Base-by-base conservation (phyloP, 208 protist species). In the Leishmania arabica region DNA sequence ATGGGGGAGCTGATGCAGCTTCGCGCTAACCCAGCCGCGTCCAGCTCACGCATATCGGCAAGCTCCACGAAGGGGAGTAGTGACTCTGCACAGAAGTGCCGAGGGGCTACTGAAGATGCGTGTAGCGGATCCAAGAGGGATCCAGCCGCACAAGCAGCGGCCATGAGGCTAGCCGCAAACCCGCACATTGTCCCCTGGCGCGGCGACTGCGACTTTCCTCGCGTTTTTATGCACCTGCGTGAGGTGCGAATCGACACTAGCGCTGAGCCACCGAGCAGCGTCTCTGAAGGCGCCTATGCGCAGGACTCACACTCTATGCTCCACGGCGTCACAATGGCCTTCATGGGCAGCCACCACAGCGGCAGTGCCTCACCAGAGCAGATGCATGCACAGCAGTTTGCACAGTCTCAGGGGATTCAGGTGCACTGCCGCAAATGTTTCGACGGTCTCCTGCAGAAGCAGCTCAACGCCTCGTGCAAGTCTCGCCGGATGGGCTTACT, bases 371-470 rank as follows among this genome's bases (percentile, higher is more conserved):
- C 24, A 19, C 11, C 17, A 42, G 51, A 31, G 53, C 15, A 62
- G 13, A 56, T 71, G 75, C 75, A 76, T 24, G n/a, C 75, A 51
- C 60, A 74, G n/a, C 64, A 42, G 51, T 66, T 77, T 40, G 40
- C 80, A 31, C 65, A 78, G 62, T 47, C 66, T 13, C 77, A 62
- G 51, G 77, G 45, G 37, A 85, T 95, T 58, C 78, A 86, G 21
- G 90, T 96, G 84, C 92, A 97, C 81, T 97, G 95, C 80, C 86
- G 86, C 72, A 96, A 94, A 72, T 97, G 95, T 65, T 90, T 97
- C 79, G 86, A 96, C 60, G 85, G 86, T 2, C 73, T 96, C 47
- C 54, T 97, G 19, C 89, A 93, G 62, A 86, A 82, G 51, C 74
- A 87, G 37, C 88, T 89, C 0, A 68, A 79, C 21, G 75, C 81